Base-by-base conservation (phyloP, 2,329 filamentous ascomycete species). In the Fusarium nurragi region DNA sequence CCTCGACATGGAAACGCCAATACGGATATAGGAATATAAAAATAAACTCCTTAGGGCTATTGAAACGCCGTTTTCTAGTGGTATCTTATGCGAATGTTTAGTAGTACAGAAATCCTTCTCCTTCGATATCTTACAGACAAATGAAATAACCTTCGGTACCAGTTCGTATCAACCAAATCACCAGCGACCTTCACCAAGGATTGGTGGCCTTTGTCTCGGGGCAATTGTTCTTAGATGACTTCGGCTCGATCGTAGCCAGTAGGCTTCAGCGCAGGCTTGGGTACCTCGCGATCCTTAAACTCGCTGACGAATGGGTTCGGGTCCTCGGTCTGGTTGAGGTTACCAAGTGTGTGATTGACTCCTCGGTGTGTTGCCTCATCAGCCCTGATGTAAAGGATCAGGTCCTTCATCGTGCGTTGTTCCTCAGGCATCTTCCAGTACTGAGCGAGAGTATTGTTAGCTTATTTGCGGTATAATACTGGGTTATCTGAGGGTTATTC, bases 391-490 rank as follows among this genome's bases (percentile, higher is more conserved):
- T 98, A 97, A 47, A 95, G 80, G 49, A 98, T 84, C 61, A 98
- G 78, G 73, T 98, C 93, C 71, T 85, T 86, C 92, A 99, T 97
- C 3, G 88, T 91, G 23, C 89, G 86, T 56, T 90, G 83, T 4
- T 88, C 90, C 75, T 97, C 90, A 0, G 94, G 93, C 88, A 99
- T 97, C 38, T 91, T 88, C 93, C 94, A 99, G 79, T 99, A 99
- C 75, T 79, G 13, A 9, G 25, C 25, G 21, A 50, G 26, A 8
- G 4, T n/a, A 49, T 41, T 37, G 63, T 67, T 25, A 65, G 50
- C 9, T 16, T n/a, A 41, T 23, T 3, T 21, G 2, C 23, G 18
- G 26, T 14, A 30, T 13, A 30, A 30, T n/a, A n/a, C n/a, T 26
- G 13, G 6, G 3, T 12, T 16, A 26, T 18, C n/a, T 9, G 8